Base-by-base conservation (phyloP, 129 eudicot species). In the Flaveria robusta region DNA sequence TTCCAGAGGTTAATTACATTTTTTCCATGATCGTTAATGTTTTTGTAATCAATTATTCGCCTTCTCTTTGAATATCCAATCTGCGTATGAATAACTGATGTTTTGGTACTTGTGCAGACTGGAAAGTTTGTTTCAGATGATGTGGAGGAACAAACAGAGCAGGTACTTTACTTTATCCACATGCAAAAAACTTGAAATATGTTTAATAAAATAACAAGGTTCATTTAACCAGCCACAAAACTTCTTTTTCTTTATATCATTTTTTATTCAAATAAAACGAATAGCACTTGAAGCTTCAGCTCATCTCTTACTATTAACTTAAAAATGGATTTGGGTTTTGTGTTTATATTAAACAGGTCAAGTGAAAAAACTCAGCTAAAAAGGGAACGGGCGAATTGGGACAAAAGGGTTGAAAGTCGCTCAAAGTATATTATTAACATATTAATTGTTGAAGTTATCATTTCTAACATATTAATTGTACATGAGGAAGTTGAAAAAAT, bases 121-220 rank as follows among this genome's bases (percentile, higher is more conserved):
- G 98, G 98, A 54, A 86, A 89, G 71, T 89, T 94, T 69, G 84
- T 89, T 62, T 89, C 98, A 1, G 97, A 94, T 3, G 51, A 58
- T 22, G 96, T 94, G 20, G 98, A 94, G 83, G 98, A 89, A 8
- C 98, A 94, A 74, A 94, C 98, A 10, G 98, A 94, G 83, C 98
- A 94, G 97, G 98, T 94, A 88, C 54, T 60, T 27, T 94, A 88
- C 54, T 60, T 27, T 66, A 59, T 18, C 49, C 42, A 62, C 46
- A 24, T 49, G 49, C 27, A 54, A 39, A 29, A 2, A 39, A 27
- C 63, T 41, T 65, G 27, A 2, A 50, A 15, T 18, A 23, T 15
- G 2, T 20, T 9, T 4, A 5, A 18, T 24, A 59, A 56, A 59
- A 4, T 23, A 23, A 2, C 22, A 59, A 10, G 37, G 13, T n/a